Percentiles rank a stretch among this genome's conserved stretches.
Conservation (phyloP, 1,284 basidiomycete species). For the Rhodotorula sp. region DNA sequence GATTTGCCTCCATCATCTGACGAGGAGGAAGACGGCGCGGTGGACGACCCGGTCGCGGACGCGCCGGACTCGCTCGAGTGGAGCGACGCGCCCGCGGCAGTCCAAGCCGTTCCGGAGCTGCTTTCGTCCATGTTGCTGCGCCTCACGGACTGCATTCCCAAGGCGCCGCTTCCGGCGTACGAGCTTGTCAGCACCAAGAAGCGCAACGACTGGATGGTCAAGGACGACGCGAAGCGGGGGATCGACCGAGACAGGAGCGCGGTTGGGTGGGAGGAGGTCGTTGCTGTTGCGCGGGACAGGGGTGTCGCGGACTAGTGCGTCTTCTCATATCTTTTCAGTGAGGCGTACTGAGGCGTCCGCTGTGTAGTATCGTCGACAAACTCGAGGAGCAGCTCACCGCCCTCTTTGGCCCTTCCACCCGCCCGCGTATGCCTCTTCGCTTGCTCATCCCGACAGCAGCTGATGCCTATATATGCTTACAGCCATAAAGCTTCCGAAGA, state of each 20-base stretch:
- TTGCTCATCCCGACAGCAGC: not conserved
- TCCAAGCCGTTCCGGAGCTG: not conserved
- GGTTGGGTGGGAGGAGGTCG: conserved; percentile 26
- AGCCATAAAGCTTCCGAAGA: not conserved
- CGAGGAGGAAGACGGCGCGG: not conserved
- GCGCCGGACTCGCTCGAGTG: not conserved
- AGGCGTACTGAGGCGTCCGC: not conserved
- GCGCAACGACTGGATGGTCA: not conserved
- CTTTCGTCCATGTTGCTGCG: conserved; percentile 1
- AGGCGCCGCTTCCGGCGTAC: conserved; percentile 12
- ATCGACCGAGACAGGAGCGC: not conserved
- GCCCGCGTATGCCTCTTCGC: not conserved
- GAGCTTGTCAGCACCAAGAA: conserved; percentile 1
- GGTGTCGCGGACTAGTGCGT: conserved; percentile 9
- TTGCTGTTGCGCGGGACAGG: conserved; percentile 10
- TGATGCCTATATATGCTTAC: not conserved
- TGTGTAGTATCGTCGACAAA: conserved; percentile 18
- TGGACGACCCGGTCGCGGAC: not conserved
- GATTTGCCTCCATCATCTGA: not conserved
- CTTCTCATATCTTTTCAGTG: too few species aligned
- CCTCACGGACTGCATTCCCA: conserved; percentile 17
- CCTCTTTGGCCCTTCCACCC: conserved; percentile 3
- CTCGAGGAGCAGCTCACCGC: conserved; percentile 18
- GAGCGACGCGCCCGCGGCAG: not conserved
- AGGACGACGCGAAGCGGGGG: not conserved